Evolutionary conservation across 345 rosid genomes (phyloP).

Genomic region (Linum lewisii): DNA sequence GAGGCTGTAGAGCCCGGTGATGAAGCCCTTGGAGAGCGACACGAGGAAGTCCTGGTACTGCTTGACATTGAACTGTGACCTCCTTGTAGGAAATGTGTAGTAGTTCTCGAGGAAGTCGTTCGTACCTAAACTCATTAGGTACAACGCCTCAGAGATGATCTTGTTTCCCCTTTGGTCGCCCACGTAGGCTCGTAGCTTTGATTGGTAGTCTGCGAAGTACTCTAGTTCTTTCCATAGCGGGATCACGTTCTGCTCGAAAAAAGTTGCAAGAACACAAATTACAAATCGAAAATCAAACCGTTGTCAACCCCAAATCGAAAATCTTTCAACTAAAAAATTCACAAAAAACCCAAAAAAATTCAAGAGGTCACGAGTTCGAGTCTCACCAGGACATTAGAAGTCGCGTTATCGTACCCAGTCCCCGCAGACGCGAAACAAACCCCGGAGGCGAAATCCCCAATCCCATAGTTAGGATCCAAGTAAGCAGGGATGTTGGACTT

Average conservation of each 20-base stretch:
- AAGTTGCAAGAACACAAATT: neutral
- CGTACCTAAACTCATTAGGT: constrained; percentile 48
- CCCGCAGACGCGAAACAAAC: constrained; percentile 55
- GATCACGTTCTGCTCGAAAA: constrained; percentile 37
- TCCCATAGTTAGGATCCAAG: constrained; percentile 42
- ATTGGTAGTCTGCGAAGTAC: constrained; percentile 44
- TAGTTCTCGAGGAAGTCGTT: constrained; percentile 59
- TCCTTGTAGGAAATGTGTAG: constrained; percentile 27
- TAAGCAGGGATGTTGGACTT: constrained; percentile 39
- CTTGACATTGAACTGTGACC: constrained; percentile 32
- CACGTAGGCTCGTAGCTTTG: constrained; percentile 28
- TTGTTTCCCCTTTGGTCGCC: constrained; percentile 28
- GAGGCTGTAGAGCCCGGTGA: constrained; percentile 27
- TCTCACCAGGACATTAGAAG: constrained; percentile 48
- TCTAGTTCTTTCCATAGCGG: constrained; percentile 50
- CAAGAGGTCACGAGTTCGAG: neutral
- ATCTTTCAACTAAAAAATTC: no score
- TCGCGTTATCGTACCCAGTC: constrained; percentile 47
- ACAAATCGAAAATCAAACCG: neutral
- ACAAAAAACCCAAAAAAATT: no score
- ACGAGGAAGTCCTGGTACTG: constrained; percentile 35
- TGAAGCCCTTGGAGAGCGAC: constrained; percentile 32
- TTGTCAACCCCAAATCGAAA: no score
- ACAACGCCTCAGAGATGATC: constrained; percentile 26
- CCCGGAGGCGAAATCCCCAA: constrained; percentile 46